Percentiles rank a stretch among this genome's conserved stretches.
Evolutionary conservation across 176 grass and related monocot genomes (phyloP).

Genomic region (Puya raimondii): DNA sequence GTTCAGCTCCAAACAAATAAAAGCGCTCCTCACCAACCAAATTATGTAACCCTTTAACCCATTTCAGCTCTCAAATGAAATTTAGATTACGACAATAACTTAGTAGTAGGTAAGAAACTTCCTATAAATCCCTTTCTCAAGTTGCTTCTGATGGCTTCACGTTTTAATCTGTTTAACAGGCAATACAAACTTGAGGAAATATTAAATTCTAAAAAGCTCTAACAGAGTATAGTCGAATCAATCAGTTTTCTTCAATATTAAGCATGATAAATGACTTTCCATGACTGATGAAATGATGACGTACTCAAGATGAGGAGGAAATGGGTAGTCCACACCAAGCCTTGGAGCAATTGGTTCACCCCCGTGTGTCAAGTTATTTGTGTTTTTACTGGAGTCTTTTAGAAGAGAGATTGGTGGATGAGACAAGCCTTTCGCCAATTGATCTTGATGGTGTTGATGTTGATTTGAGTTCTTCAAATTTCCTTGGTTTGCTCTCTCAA

Average conservation of each 20-base stretch:
- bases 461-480: conserved; percentile 33
- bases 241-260: conserved; percentile 2
- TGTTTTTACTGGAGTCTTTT: conserved; percentile 30
- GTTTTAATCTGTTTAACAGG: too few relatives aligned
- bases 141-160: too few relatives aligned
- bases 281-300: conserved; percentile 1
- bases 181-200: too few relatives aligned
- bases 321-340: conserved; percentile 84
- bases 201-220: too few relatives aligned
- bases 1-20: too few relatives aligned
- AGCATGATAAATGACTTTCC: background rate
- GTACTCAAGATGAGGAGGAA: conserved; percentile 93
- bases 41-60: too few relatives aligned
- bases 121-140: too few relatives aligned
- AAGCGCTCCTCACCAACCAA: too few relatives aligned
- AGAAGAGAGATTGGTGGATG: conserved; percentile 20
- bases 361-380: conserved; percentile 29
- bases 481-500: conserved; percentile 48
- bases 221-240: background rate
- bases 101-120: too few relatives aligned
- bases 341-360: conserved; percentile 67
- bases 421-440: conserved; percentile 13
- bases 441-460: conserved; percentile 37
- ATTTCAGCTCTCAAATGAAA: too few relatives aligned
- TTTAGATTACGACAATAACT: too few relatives aligned